Conservation (phyloP, 2,329 filamentous ascomycete genomes). For the Neonectria faginata region DNA sequence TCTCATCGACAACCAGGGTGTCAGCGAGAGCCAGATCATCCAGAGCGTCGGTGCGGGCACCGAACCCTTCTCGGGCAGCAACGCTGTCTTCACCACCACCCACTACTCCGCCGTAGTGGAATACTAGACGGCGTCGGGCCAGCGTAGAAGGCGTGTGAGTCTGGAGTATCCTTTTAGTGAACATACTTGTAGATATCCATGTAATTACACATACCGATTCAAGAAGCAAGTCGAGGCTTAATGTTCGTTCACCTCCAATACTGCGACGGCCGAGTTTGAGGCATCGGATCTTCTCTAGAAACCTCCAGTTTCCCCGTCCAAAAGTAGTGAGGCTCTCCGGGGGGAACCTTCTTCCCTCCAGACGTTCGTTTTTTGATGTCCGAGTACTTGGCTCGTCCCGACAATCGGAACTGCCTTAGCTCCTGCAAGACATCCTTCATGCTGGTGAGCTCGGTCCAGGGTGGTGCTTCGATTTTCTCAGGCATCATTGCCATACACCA, state of each 20-base stretch:
- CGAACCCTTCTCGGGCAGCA: slow-evolving; percentile 65
- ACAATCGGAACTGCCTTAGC: slow-evolving; percentile 54
- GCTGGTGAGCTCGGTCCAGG: slow-evolving; percentile 45
- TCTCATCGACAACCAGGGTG: slow-evolving; percentile 60
- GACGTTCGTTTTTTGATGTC: slow-evolving; percentile 26
- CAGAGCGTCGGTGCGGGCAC: slow-evolving; percentile 66
- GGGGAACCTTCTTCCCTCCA: slow-evolving; percentile 21
- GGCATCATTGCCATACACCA: slow-evolving; percentile 64
- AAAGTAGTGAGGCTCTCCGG: slow-evolving; percentile 48
- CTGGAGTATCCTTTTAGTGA: slow-evolving; percentile 3
- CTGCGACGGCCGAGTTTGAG: slow-evolving; percentile 29
- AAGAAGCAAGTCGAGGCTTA: neutral
- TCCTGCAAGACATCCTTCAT: slow-evolving; percentile 59
- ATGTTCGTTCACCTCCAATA: slow-evolving; percentile 21
- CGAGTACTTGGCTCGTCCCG: slow-evolving; percentile 48
- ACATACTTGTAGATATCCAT: slow-evolving; percentile 9
- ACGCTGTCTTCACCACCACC: slow-evolving; percentile 44
- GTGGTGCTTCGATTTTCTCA: slow-evolving; percentile 44
- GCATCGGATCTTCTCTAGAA: slow-evolving; percentile 31
- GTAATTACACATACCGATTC: slow-evolving; percentile 10
- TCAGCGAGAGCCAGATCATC: slow-evolving; percentile 63
- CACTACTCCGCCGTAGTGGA: slow-evolving; percentile 21
- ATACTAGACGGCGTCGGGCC: slow-evolving; percentile 1
- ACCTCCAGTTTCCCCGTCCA: slow-evolving; percentile 55
- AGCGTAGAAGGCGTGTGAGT: neutral